Base-by-base conservation (phyloP, 345 rosid species). In the Gossypium mustelinum region DNA sequence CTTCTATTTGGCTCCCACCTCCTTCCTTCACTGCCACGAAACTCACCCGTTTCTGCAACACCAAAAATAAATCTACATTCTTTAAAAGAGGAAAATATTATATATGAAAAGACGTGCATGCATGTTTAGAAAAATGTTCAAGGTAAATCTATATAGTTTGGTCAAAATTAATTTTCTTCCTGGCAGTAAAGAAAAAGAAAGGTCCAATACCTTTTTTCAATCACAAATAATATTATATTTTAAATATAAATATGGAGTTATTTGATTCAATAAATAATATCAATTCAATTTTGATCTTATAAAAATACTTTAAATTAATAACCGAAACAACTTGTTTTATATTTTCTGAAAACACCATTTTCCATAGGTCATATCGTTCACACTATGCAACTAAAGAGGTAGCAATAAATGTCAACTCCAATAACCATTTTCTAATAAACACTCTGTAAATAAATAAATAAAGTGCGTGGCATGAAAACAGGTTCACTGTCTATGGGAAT, bases 11-110 rank as follows among this genome's bases (percentile, higher is more conserved):
- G 88, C 68, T 83, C 60, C 85, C 41, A 34, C 41, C 90, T 75
- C 82, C 92, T 79, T 78, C 98, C 18, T 66, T 84, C 75, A 81
- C 69, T 47, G 91, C 79, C 84, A 78, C 68, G 91, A 92, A 93
- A 83, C 89, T 95, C 79, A 93, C 99, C 70, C 97, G 84, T 74
- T 77, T 95, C 98, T 95, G 92, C 39, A 58, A 18, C 60, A n/a
- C 51, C 11, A 34, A 55, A 34, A 34, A 34, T 34, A 34, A 34
- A 34, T 34, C 39, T 34, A 34, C 39, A 4, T 4, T 34, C 39
- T 34, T 34, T 4, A 34, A 34, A 34, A 4, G 4, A 29, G 34
- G 34, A 29, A 29, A 29, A 34, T 34, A 34, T 16, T 62, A 62
- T 63, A 34, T n/a, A 6, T 45, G 6, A 45, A 2, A 45, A 67